phyloP scores from a whole-genome alignment of 2,329 filamentous ascomycete species.

The Phyllosticta capitalensis region DNA sequence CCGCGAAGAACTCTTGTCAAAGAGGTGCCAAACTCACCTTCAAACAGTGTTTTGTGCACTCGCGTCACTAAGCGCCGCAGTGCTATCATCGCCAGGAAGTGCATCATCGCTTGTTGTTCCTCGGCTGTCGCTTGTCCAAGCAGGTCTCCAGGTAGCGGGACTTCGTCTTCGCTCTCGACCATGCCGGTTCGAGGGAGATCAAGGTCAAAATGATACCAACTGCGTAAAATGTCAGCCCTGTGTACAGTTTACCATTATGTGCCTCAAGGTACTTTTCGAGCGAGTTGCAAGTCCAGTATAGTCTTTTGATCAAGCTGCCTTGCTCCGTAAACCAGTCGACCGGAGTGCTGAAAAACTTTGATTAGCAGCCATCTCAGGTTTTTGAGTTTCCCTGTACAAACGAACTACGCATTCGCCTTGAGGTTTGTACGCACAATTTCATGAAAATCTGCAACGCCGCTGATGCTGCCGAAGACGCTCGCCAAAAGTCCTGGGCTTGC shows the following conservation, averaged over 20 bases:
- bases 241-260: too few relatives aligned
- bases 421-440: constrained; percentile 36
- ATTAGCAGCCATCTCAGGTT: not conserved
- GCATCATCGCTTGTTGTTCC: constrained; percentile 42
- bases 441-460: constrained; percentile 48
- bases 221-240: constrained; percentile 18
- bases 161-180: constrained; percentile 42
- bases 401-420: too few relatives aligned
- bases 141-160: constrained; percentile 47
- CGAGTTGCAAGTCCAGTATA: constrained; percentile 49
- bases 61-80: constrained; percentile 44
- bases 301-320: constrained; percentile 45
- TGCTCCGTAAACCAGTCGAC: constrained; percentile 39
- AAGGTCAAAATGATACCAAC: constrained; percentile 48
- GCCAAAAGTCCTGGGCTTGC: constrained; percentile 47
- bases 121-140: constrained; percentile 29
- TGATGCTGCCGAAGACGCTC: constrained; percentile 47
- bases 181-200: constrained; percentile 49
- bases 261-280: constrained; percentile 39
- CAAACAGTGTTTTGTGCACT: constrained; percentile 44
- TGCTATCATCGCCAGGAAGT: constrained; percentile 52
- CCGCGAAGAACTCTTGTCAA: not conserved
- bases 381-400: not conserved
- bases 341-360: constrained; percentile 15
- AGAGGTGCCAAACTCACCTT: constrained; percentile 33